Base-by-base conservation (phyloP, 179 eudicot genomes). In the Nepenthes alata region DNA sequence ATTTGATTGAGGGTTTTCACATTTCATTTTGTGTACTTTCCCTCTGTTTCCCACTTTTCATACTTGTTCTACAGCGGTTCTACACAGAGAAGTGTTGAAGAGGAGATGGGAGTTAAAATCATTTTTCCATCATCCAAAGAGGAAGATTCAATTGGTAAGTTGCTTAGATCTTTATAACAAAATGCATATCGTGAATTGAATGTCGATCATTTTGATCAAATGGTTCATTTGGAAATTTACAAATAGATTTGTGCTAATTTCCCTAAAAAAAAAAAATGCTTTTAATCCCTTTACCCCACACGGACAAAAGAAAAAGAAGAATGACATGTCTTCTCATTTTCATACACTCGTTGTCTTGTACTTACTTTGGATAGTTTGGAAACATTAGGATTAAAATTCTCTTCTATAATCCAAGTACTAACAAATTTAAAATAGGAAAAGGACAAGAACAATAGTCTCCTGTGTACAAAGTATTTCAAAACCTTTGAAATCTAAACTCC, bases 71-170 rank as follows among this genome's bases (percentile, higher is more conserved):
- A 63, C 68, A 84, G 96, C 72, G 79, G 79, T 63, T 72, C 79
- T 56, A 68, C 75, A 55, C 94, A 72, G 69, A 70, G 66, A 67
- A 66, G 61, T 62, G 73, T 91, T 68, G 96, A 91, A 64, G 83
- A 80, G 63, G 83, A 82, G 51, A 68, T 70, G 70, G 95, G 85
- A 55, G 96, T 82, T 68, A 81, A 77, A 71, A 63, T 91, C 53
- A 72, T 68, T 56, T 81, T 85, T 80, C 91, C 91, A 48, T 64
- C 82, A 61, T 73, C 82, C 10, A 88, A 62, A 61, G 61, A 64
- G 11, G 89, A 74, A 47, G 91, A 91, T 68, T 69, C 72, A 44
- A 68, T 91, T 41, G 58, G 97, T 91, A 79, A 52, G 78, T 64
- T 61, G 8, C 64, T 69, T 74, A 54, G 45, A 10, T 64, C 44